Base-by-base conservation (phyloP, 352 stramenopile species). In the Phytophthora citricola region DNA sequence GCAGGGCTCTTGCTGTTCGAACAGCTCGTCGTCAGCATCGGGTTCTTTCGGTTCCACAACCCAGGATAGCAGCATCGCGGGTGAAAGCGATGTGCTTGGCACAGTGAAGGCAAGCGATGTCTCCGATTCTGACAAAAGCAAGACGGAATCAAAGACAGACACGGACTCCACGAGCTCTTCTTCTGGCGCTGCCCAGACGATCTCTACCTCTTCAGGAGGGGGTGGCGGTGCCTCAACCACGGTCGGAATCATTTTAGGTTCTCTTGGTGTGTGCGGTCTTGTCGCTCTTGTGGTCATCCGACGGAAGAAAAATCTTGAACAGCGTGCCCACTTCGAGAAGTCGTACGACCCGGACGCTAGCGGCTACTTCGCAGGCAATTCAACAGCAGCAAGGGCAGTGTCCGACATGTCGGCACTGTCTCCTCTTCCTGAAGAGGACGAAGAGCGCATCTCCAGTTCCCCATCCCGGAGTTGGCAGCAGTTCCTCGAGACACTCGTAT, bases 241-340 rank as follows among this genome's bases (percentile, higher is more conserved):
- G 0, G 66, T 89, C 2, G 77, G 82, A 31, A 61, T 75, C 3
- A 75, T 93, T 26, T 49, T 93, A 14, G 82, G 78, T 12, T 62
- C 79, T 7, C 39, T 88, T 4, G 75, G 63, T 11, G 63, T 73
- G 10, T 84, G 79, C 26, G 80, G 50, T 1, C 63, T 79, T 17
- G 65, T 91, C 32, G 76, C 71, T 22, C 58, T 83, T 44, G 79
- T 93, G 36, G 73, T 89, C 12, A 63, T 91, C 14, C 72, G 61
- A 49, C 71, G 71, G 47, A 85, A 87, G 69, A 88, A 86, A 67
- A 81, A 59, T 1, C 70, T 91, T 20, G 82, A 89, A 46, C 59
- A 66, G 1, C 55, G 71, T 12, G 64, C 85, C 1, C 51, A 79
- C 44, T 74, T 80, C 22, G 60, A 84, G 26, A 91, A 91, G 45